A percentile compares a stretch with the other conserved stretches of the same genome.
These are phyloP conservation scores for Colletotrichum spaethianum DNA, from an alignment of 2,329 filamentous ascomycete genomes.

Conservation along the genomic window DNA sequence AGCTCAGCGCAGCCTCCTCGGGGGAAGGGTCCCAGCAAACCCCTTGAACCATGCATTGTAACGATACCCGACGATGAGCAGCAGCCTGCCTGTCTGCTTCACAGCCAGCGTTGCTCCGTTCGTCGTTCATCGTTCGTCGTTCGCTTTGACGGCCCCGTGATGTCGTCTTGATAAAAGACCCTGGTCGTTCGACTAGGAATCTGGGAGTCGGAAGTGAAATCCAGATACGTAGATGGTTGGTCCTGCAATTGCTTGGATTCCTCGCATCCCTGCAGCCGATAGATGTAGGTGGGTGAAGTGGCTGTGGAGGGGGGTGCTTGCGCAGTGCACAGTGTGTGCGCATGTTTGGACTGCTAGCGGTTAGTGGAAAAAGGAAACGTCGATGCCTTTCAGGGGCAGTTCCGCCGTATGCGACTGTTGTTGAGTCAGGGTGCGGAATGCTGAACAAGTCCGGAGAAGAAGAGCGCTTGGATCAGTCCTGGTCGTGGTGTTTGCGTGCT, in stretches of 20 bases:
- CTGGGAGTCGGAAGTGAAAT: conserved; percentile 16
- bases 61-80: background rate
- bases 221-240: conserved; percentile 20
- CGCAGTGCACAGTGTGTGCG: background rate
- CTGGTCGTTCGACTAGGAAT: background rate
- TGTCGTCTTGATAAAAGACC: conserved; percentile 13
- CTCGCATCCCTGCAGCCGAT: conserved; percentile 25
- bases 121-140: background rate
- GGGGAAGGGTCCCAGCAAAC: conserved; percentile 1
- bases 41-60: conserved; percentile 22
- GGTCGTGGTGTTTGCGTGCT: background rate
- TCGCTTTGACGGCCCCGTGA: conserved; percentile 11
- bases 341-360: background rate
- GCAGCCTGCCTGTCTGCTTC: background rate
- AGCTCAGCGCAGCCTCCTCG: conserved; percentile 22
- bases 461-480: background rate
- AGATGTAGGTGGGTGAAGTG: conserved; percentile 22
- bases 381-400: conserved; percentile 22
- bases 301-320: conserved; percentile 26
- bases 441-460: background rate
- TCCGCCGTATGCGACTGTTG: conserved; percentile 22
- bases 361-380: conserved; percentile 6
- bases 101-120: conserved; percentile 10
- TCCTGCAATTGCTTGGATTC: conserved; percentile 32
- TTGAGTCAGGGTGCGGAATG: conserved; percentile 30